A percentile compares a stretch with the other conserved stretches of the same genome.
Conservation (phyloP, 768 basidiomycete species). For the Termitomyces sp. region DNA sequence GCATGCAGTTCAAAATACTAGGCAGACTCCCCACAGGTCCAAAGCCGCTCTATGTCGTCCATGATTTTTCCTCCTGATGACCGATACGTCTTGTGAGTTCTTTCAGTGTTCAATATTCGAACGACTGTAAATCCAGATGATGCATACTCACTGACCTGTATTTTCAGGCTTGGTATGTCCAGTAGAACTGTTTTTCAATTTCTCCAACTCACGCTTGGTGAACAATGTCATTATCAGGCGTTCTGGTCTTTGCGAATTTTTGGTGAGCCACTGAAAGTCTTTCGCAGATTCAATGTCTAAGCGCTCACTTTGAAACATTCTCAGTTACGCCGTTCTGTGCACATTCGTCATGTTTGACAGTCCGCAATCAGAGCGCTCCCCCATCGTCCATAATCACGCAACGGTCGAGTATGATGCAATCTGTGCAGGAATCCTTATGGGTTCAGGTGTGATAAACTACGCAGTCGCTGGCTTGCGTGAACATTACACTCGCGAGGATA, state of each 20-base stretch:
- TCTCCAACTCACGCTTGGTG: neutral
- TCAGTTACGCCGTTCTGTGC: slow-evolving; percentile 12
- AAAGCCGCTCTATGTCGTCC: neutral
- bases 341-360: slow-evolving; percentile 1
- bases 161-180: slow-evolving; percentile 4
- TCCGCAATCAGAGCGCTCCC: neutral
- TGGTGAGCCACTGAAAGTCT: slow-evolving; percentile 4
- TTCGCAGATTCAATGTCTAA: neutral
- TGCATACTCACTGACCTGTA: neutral
- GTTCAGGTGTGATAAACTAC: slow-evolving; percentile 12
- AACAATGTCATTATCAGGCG: neutral
- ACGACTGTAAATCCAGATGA: neutral
- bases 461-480: slow-evolving; percentile 5
- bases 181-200: neutral
- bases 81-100: slow-evolving; percentile 4
- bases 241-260: slow-evolving; percentile 11
- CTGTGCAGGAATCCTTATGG: slow-evolving; percentile 11
- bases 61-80: neutral
- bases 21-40: neutral
- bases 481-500: neutral
- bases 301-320: neutral
- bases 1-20: neutral
- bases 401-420: slow-evolving; percentile 5
- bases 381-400: neutral
- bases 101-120: neutral